A percentile compares a stretch with the other conserved stretches of the same genome.
Evolutionary conservation across 2,329 filamentous ascomycete species (phyloP).

Genomic region (Clarireedia hainanense): DNA sequence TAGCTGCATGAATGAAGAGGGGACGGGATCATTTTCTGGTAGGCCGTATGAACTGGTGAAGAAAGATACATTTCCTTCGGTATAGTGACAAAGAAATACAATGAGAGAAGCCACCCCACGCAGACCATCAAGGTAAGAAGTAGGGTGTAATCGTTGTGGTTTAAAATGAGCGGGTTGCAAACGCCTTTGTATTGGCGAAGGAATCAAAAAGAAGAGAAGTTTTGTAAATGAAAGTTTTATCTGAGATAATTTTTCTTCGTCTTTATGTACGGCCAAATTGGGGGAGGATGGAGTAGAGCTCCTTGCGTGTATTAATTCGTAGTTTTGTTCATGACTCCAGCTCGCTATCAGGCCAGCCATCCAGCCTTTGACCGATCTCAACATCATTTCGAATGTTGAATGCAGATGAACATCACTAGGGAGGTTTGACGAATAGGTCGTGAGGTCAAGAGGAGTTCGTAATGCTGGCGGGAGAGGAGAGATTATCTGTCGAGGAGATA

Average conservation of each 20-base stretch:
- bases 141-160: constrained; percentile 28
- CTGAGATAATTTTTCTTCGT: background rate
- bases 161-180: constrained; percentile 23
- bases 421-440: background rate
- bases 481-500: too few relatives aligned
- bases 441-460: background rate
- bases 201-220: constrained; percentile 15
- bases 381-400: background rate
- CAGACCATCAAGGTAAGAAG: constrained; percentile 39
- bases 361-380: constrained; percentile 4
- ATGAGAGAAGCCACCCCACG: constrained; percentile 41
- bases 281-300: background rate
- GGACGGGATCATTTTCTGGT: constrained; percentile 24
- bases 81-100: constrained; percentile 41
- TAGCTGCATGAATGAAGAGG: constrained; percentile 36
- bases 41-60: constrained; percentile 24
- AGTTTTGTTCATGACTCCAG: background rate
- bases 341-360: background rate
- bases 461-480: background rate
- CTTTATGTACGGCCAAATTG: background rate
- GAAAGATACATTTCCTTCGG: constrained; percentile 34
- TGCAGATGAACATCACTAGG: background rate
- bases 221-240: background rate
- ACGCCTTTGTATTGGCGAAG: constrained; percentile 28
- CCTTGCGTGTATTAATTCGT: constrained; percentile 3